These are phyloP conservation scores for Candida coquimbonensis DNA, from an alignment of 805 yeast genomes.

Conservation along the genomic window DNA sequence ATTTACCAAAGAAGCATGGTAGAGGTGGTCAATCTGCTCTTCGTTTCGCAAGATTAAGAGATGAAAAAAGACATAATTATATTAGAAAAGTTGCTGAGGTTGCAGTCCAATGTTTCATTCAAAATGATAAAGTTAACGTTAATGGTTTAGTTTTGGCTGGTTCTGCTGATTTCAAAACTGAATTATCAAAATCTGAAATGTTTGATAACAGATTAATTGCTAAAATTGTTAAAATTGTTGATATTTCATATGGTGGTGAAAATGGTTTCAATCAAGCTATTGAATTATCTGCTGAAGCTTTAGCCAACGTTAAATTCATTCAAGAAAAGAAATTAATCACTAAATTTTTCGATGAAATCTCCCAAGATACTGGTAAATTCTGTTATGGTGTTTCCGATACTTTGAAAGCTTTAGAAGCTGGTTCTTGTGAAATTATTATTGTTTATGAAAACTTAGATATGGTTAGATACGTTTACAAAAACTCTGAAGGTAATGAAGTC, in stretches of 20 bases:
- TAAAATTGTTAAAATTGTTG: slow-evolving; percentile 87
- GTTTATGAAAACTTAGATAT: slow-evolving; percentile 89
- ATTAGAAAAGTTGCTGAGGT: slow-evolving; percentile 97
- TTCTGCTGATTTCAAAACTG: slow-evolving; percentile 97
- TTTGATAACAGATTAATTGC: slow-evolving; percentile 85
- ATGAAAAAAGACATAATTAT: slow-evolving; percentile 97
- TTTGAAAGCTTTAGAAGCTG: slow-evolving; percentile 89
- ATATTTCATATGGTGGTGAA: slow-evolving; percentile 98
- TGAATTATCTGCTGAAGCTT: slow-evolving; percentile 93
- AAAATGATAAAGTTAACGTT: slow-evolving; percentile 90
- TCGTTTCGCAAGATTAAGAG: slow-evolving; percentile 98
- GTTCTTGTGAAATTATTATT: slow-evolving; percentile 90
- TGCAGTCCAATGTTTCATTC: slow-evolving; percentile 94
- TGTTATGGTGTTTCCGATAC: slow-evolving; percentile 98
- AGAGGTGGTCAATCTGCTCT: slow-evolving; percentile 99
- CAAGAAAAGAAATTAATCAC: slow-evolving; percentile 96
- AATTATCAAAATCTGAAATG: slow-evolving; percentile 85
- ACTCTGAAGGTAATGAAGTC: slow-evolving; percentile 71
- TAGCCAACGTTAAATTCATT: slow-evolving; percentile 93
- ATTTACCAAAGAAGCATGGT: slow-evolving; percentile 98
- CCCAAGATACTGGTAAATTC: slow-evolving; percentile 95
- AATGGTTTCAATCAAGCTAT: slow-evolving; percentile 99
- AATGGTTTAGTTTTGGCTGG: slow-evolving; percentile 96
- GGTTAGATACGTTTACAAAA: slow-evolving; percentile 77
- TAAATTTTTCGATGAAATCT: slow-evolving; percentile 91